These are phyloP conservation scores for Lunasporangiospora selenospora DNA, from an alignment of 192 early-diverging fungal genomes.

Conservation along the genomic window DNA sequence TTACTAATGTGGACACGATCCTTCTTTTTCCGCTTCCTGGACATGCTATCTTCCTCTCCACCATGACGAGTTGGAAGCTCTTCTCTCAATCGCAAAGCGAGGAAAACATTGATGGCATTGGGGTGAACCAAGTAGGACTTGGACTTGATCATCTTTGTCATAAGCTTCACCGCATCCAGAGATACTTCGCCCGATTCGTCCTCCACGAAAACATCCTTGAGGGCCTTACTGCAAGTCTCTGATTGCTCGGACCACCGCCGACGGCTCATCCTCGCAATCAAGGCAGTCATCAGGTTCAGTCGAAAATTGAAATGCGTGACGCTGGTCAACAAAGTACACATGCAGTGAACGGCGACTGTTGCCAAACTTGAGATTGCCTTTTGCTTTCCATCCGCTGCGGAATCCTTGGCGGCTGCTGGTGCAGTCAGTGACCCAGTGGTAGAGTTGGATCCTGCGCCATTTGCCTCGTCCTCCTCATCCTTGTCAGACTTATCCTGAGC, in stretches of 20 bases:
- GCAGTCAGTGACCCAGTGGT: constrained; percentile 27
- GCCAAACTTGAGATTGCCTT: constrained; percentile 46
- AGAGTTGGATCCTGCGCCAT: background rate
- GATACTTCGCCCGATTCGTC: constrained; percentile 90
- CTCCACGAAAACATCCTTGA: constrained; percentile 78
- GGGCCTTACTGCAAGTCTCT: constrained; percentile 75
- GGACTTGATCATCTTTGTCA: constrained; percentile 85
- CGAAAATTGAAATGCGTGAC: constrained; percentile 98
- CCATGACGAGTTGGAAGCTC: constrained; percentile 70
- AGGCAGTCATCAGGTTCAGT: constrained; percentile 83
- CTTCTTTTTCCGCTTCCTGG: constrained; percentile 60
- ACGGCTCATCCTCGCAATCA: constrained; percentile 80
- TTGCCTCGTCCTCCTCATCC: constrained; percentile 28
- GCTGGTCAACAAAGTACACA: constrained; percentile 81
- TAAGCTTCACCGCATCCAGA: constrained; percentile 86
- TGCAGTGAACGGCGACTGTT: constrained; percentile 75
- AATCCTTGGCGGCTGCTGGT: constrained; percentile 11
- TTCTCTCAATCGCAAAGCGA: constrained; percentile 83
- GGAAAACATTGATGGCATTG: constrained; percentile 75
- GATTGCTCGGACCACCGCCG: constrained; percentile 58
- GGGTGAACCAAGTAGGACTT: constrained; percentile 76
- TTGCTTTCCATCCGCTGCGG: constrained; percentile 13
- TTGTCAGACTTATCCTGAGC: constrained; percentile 30
- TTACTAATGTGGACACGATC: constrained; percentile 64
- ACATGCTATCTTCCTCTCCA: constrained; percentile 57